phyloP scores from a whole-genome alignment of 140 eudicot genomes.

The Cichorium intybus region DNA sequence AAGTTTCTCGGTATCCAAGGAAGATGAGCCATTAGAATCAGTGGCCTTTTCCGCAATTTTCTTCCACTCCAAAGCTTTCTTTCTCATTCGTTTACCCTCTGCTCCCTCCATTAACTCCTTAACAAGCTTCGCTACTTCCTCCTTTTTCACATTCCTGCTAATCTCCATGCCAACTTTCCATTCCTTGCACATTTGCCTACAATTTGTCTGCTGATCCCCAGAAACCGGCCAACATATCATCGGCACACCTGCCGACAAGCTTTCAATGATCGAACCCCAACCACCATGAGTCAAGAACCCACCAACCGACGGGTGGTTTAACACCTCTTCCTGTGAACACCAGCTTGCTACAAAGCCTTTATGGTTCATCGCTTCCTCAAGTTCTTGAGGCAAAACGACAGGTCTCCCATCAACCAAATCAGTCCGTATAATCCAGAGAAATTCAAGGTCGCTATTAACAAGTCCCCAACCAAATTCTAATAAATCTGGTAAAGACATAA shows the following conservation, averaged over 20 bases:
- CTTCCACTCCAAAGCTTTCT: slow-evolving; percentile 25
- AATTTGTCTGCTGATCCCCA: slow-evolving; percentile 9
- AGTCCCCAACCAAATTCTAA: slow-evolving; percentile 41
- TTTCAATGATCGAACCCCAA: slow-evolving; percentile 29
- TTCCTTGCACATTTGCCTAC: slow-evolving; percentile 13
- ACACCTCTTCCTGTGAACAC: slow-evolving; percentile 27
- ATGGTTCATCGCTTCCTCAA: neutral
- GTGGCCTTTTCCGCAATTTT: slow-evolving; percentile 15
- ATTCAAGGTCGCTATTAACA: slow-evolving; percentile 17
- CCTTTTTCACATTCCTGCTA: slow-evolving; percentile 18
- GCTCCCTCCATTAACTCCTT: slow-evolving; percentile 14
- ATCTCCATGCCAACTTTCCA: slow-evolving; percentile 30
- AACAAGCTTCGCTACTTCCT: slow-evolving; percentile 21
- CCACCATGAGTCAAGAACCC: slow-evolving; percentile 35
- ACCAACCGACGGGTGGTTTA: slow-evolving; percentile 26
- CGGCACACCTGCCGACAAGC: slow-evolving; percentile 29
- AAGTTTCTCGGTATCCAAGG: neutral
- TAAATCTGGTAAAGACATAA: slow-evolving; percentile 15
- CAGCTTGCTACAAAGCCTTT: slow-evolving; percentile 15
- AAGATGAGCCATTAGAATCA: slow-evolving; percentile 21
- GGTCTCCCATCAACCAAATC: slow-evolving; percentile 20
- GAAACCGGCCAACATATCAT: slow-evolving; percentile 29
- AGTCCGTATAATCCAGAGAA: slow-evolving; percentile 27
- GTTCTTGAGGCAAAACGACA: slow-evolving; percentile 18
- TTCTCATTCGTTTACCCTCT: slow-evolving; percentile 14